Conservation (phyloP, 805 yeast species). For the Yamadazyma takamatsuzukensis region DNA sequence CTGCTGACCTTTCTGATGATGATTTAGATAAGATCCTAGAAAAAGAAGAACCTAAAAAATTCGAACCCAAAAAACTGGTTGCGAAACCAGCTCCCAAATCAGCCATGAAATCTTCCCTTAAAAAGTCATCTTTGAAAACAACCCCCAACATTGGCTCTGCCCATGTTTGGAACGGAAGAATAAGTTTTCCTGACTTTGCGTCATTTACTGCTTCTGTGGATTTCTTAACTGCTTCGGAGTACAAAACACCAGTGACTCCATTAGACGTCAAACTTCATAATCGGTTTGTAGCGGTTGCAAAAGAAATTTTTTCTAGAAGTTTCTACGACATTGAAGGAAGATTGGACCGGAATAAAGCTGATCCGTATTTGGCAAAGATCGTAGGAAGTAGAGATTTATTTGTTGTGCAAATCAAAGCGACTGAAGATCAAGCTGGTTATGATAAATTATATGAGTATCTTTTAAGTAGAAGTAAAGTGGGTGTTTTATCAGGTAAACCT, state of each 20-base stretch:
- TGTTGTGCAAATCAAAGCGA: constrained; percentile 23
- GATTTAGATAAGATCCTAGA: constrained; percentile 31
- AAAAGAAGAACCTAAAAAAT: constrained; percentile 6
- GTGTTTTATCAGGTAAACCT: constrained; percentile 53
- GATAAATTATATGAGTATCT: constrained; percentile 43
- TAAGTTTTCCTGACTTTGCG: constrained; percentile 48
- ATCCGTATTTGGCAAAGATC: constrained; percentile 50
- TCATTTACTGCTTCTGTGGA: constrained; percentile 36
- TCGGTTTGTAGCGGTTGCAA: constrained; percentile 22
- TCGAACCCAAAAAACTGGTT: background rate
- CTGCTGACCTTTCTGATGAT: constrained; percentile 22
- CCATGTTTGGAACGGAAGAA: constrained; percentile 45
- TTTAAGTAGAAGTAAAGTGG: constrained; percentile 45
- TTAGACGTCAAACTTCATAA: constrained; percentile 18
- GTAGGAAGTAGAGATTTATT: constrained; percentile 49
- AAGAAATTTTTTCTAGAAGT: constrained; percentile 24
- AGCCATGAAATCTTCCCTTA: constrained; percentile 7
- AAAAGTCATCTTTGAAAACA: constrained; percentile 10
- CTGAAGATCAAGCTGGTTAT: constrained; percentile 23
- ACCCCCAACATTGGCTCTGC: constrained; percentile 9
- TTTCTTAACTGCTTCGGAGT: constrained; percentile 33
- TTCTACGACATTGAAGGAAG: constrained; percentile 59
- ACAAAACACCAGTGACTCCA: constrained; percentile 15
- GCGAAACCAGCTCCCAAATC: constrained; percentile 4
- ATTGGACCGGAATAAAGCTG: constrained; percentile 51